phyloP scores from a whole-genome alignment of 2,329 filamentous ascomycete species.

The Albophoma yamanashiensis region DNA sequence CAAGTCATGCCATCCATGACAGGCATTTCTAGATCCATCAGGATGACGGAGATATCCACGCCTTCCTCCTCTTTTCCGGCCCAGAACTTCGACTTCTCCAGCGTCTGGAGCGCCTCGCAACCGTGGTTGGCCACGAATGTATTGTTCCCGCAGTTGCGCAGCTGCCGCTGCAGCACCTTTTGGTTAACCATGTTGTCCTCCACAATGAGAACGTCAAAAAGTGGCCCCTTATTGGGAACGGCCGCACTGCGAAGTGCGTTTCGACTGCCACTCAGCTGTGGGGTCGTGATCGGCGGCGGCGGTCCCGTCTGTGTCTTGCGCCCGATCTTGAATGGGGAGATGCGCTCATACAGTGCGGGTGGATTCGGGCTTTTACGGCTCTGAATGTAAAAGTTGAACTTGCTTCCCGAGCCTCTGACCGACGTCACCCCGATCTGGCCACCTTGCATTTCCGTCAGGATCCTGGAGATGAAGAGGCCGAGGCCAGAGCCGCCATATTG shows the following conservation, averaged over 20 bases:
- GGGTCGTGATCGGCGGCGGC: conserved; percentile 6
- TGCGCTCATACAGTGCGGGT: conserved; percentile 23
- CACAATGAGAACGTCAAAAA: conserved; percentile 51
- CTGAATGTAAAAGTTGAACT: conserved; percentile 68
- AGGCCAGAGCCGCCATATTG: conserved; percentile 62
- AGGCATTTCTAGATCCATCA: conserved; percentile 80
- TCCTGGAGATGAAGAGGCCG: conserved; percentile 66
- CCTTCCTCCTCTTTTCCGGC: conserved; percentile 32
- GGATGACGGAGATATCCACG: conserved; percentile 51
- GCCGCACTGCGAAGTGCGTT: neutral
- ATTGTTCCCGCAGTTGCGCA: conserved; percentile 49
- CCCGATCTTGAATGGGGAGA: conserved; percentile 24
- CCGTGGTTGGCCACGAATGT: conserved; percentile 56
- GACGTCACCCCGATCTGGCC: conserved; percentile 67
- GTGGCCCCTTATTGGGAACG: conserved; percentile 9
- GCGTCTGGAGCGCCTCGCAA: conserved; percentile 47
- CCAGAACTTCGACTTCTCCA: conserved; percentile 48
- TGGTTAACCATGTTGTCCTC: conserved; percentile 64
- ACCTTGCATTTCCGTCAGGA: conserved; percentile 66
- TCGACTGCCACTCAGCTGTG: conserved; percentile 8
- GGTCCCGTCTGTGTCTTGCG: conserved; percentile 14
- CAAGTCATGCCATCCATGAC: conserved; percentile 75
- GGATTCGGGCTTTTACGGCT: conserved; percentile 43
- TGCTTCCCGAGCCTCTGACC: conserved; percentile 56
- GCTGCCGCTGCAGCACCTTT: conserved; percentile 49